A percentile compares a stretch with the other conserved stretches of the same genome.
Evolutionary conservation across 148 eudicot species (phyloP).

Genomic region (Camellia granthamiana): DNA sequence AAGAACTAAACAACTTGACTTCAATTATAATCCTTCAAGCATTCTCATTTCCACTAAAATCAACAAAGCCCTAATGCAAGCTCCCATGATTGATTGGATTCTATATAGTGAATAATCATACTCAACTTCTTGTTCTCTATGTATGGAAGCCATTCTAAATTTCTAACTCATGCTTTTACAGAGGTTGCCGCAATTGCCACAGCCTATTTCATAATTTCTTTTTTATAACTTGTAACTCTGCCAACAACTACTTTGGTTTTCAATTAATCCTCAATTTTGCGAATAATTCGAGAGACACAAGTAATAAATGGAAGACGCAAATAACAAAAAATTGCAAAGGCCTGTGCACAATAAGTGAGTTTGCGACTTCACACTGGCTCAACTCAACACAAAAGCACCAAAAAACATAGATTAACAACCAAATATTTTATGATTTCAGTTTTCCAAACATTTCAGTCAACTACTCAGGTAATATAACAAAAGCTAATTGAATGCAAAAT

Average conservation of each 20-base stretch:
- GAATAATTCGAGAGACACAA: background rate
- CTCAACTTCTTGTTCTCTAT: background rate
- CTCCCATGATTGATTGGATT: background rate
- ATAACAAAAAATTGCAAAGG: background rate
- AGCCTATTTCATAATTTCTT: background rate
- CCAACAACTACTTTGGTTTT: background rate
- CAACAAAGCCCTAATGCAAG: background rate
- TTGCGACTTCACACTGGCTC: background rate
- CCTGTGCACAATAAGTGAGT: background rate
- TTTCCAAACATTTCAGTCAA: background rate
- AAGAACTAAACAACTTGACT: background rate
- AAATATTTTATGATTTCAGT: background rate
- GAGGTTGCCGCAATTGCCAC: no score
- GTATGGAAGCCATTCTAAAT: background rate
- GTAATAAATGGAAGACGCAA: background rate
- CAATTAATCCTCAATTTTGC: background rate
- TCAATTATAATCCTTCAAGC: background rate
- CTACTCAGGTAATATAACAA: background rate
- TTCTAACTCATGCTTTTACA: background rate
- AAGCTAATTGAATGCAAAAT: background rate
- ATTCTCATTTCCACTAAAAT: background rate
- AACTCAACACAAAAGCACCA: background rate
- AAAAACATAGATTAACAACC: background rate
- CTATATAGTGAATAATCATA: background rate
- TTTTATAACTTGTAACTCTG: background rate